A percentile compares a stretch with the other conserved stretches of the same genome.
These are phyloP conservation scores for Apiospora saccharicola DNA, from an alignment of 2,329 filamentous ascomycete genomes.

Conservation along the genomic window DNA sequence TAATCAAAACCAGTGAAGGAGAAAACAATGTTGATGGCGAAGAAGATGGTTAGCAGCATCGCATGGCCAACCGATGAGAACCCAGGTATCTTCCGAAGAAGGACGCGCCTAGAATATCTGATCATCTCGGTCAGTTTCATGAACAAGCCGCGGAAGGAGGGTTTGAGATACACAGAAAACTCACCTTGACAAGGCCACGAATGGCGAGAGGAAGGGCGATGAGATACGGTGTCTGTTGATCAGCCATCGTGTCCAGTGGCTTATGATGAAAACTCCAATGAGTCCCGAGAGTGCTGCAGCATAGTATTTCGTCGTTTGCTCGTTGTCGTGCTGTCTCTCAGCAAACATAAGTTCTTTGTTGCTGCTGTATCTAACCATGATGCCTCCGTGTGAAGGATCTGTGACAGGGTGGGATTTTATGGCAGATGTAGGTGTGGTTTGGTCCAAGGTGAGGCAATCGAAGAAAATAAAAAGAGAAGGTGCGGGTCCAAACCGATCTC, in stretches of 20 bases:
- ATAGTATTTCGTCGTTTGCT: conserved; percentile 28
- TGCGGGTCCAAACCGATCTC: background rate
- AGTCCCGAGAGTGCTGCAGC: conserved; percentile 29
- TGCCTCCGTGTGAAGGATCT: background rate
- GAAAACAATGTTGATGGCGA: conserved; percentile 45
- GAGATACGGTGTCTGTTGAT: conserved; percentile 20
- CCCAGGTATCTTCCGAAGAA: conserved; percentile 44
- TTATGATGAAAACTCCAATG: conserved; percentile 29
- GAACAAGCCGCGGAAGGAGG: background rate
- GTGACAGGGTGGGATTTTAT: background rate
- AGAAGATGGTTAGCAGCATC: conserved; percentile 43
- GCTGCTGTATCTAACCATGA: background rate
- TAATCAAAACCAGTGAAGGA: conserved; percentile 41
- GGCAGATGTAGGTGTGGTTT: background rate
- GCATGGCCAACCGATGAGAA: conserved; percentile 50
- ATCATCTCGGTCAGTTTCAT: background rate
- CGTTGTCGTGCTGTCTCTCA: conserved; percentile 25
- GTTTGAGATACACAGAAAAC: no score
- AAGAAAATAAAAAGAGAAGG: background rate
- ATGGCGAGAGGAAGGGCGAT: conserved; percentile 27
- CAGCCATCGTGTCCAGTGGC: conserved; percentile 29
- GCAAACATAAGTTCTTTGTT: conserved; percentile 20
- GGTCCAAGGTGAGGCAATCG: background rate
- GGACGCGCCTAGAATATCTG: conserved; percentile 31
- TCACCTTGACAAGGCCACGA: conserved; percentile 28